Evolutionary conservation across 1,284 basidiomycete genomes (phyloP).

Genomic region (Puccinia polysora): DNA sequence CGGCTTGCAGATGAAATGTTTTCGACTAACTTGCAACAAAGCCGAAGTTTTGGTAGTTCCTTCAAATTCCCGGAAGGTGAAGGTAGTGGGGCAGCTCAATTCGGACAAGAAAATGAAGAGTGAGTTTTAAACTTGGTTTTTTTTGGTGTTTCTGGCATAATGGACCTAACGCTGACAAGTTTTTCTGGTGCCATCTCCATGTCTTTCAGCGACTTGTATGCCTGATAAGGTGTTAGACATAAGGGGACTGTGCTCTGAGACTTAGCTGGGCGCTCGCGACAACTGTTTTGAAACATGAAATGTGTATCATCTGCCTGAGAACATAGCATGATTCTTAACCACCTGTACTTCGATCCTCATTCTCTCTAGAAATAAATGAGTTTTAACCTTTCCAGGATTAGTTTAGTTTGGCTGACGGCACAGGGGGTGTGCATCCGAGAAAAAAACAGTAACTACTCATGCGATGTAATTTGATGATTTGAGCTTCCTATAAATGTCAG

Average conservation of each 20-base stretch:
- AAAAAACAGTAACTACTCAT: no score
- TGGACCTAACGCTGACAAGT: background rate
- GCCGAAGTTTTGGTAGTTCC: conserved; percentile 68
- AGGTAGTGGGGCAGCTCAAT: conserved; percentile 53
- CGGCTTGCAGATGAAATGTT: conserved; percentile 7
- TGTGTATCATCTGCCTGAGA: conserved; percentile 14
- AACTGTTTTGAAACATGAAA: background rate
- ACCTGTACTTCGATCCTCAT: no score
- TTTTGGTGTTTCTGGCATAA: no score
- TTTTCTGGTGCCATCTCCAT: background rate
- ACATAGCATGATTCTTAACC: no score
- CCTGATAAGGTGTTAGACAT: background rate
- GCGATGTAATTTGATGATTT: no score
- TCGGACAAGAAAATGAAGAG: conserved; percentile 43
- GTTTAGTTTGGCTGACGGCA: no score
- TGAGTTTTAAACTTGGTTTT: background rate
- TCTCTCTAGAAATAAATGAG: no score
- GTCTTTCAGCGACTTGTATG: conserved; percentile 32
- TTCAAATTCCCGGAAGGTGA: conserved; percentile 91
- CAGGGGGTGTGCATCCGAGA: no score
- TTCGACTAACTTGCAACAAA: conserved; percentile 75
- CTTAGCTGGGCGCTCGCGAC: background rate
- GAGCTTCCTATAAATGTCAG: no score
- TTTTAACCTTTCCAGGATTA: no score
- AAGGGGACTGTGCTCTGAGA: background rate